These are phyloP conservation scores for Pelargonium australe DNA, from an alignment of 441 rosid genomes.

Conservation along the genomic window DNA sequence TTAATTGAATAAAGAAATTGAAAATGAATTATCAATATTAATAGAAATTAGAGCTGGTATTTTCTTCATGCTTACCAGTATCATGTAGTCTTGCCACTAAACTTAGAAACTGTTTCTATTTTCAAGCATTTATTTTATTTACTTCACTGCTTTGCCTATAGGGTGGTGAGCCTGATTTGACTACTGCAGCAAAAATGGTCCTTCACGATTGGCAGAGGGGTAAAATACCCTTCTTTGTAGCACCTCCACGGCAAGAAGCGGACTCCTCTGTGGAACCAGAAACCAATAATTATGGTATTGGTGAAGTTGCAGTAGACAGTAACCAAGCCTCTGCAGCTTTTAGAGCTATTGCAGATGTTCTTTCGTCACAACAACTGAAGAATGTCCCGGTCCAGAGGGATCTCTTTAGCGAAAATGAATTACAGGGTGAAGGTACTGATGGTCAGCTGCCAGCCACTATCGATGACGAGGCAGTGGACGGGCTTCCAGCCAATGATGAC, in stretches of 20 bases:
- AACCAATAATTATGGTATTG: constrained; percentile 31
- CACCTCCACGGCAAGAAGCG: constrained; percentile 52
- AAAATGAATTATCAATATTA: too few relatives aligned
- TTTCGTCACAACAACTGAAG: constrained; percentile 68
- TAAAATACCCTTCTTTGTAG: constrained; percentile 75
- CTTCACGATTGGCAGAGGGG: constrained; percentile 99
- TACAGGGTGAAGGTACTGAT: constrained; percentile 32
- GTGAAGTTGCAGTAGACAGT: constrained; percentile 41
- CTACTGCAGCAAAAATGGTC: constrained; percentile 85
- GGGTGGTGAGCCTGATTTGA: constrained; percentile 91
- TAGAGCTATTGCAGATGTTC: constrained; percentile 68
- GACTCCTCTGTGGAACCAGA: constrained; percentile 22
- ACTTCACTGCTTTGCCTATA: constrained; percentile 20
- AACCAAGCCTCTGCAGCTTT: constrained; percentile 58
- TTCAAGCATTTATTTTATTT: background rate
- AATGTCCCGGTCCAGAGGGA: constrained; percentile 78
- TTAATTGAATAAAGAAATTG: too few relatives aligned
- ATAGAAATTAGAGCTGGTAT: background rate
- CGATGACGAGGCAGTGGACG: constrained; percentile 20
- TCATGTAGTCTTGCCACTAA: too few relatives aligned
- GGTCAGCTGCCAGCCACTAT: constrained; percentile 13
- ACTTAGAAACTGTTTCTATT: background rate
- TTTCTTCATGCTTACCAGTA: too few relatives aligned
- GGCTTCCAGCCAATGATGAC: background rate
- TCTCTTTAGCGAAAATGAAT: constrained; percentile 57